phyloP scores from a whole-genome alignment of 2,329 filamentous ascomycete species.

The Pyricularia sp. region DNA sequence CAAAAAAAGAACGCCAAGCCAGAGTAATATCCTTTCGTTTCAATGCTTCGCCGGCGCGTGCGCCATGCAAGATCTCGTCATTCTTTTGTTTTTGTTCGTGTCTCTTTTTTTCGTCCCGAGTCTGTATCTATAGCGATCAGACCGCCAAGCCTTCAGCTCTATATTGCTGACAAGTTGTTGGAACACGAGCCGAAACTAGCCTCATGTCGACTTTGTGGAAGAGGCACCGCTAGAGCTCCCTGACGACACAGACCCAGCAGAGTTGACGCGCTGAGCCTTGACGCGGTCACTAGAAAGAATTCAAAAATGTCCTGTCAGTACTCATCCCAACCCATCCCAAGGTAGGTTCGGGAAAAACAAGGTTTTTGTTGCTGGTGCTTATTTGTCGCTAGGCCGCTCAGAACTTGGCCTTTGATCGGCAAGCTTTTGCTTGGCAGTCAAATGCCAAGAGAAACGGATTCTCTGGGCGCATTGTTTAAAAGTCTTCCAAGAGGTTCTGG shows the following conservation, averaged over 20 bases:
- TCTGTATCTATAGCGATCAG: background rate
- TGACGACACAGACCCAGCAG: conserved; percentile 9
- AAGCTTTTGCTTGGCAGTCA: background rate
- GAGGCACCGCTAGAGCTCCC: conserved; percentile 3
- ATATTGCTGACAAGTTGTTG: background rate
- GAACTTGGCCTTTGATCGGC: background rate
- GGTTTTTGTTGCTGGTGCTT: background rate
- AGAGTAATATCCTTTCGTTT: background rate
- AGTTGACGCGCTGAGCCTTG: conserved; percentile 9
- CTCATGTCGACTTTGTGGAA: conserved; percentile 3
- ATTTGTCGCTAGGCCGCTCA: background rate
- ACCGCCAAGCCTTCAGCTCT: background rate
- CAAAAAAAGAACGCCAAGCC: background rate
- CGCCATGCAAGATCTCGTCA: background rate
- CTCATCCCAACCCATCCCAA: background rate
- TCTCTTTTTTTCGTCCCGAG: background rate
- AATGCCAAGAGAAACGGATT: background rate
- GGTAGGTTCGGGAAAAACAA: background rate
- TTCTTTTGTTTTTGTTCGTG: background rate
- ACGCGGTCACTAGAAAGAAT: conserved; percentile 9
- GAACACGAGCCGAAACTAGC: background rate
- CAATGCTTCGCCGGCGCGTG: background rate
- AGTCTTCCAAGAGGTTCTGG: background rate
- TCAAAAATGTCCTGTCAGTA: background rate
- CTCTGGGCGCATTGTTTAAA: conserved; percentile 9